These are phyloP conservation scores for Viola pubescens DNA, from an alignment of 441 rosid species.

Conservation along the genomic window DNA sequence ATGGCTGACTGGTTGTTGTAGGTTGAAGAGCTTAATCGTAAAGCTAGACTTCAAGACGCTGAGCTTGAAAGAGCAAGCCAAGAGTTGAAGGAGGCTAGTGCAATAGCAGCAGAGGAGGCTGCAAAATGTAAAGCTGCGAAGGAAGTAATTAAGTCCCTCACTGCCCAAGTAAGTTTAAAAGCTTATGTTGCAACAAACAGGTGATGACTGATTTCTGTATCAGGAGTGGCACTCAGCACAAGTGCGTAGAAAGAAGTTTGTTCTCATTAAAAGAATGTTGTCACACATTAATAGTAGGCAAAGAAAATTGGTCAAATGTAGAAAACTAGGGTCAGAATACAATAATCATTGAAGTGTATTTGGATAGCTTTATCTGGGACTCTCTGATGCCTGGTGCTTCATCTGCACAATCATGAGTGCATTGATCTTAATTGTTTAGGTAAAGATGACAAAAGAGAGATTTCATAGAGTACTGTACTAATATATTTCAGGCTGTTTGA, in stretches of 20 bases:
- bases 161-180: constrained; percentile 70
- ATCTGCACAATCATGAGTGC: too few relatives aligned
- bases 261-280: neutral
- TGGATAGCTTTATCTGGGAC: neutral
- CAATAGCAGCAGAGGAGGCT: constrained; percentile 79
- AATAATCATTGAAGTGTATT: too few relatives aligned
- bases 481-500: too few relatives aligned
- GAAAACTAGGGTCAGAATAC: too few relatives aligned
- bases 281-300: too few relatives aligned
- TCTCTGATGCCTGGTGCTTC: too few relatives aligned
- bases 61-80: constrained; percentile 85
- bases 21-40: constrained; percentile 85
- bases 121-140: constrained; percentile 92
- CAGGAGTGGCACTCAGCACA: neutral
- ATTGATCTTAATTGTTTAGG: too few relatives aligned
- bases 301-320: too few relatives aligned
- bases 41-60: constrained; percentile 73
- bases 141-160: constrained; percentile 95
- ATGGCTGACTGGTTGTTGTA: constrained; percentile 26
- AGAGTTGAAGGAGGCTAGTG: constrained; percentile 79
- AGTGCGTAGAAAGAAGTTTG: neutral
- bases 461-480: too few relatives aligned
- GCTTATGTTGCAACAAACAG: neutral
- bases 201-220: neutral
- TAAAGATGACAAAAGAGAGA: too few relatives aligned